A percentile compares a stretch with the other conserved stretches of the same genome.
Evolutionary conservation across 352 stramenopile genomes (phyloP).

Genomic region (Phytophthora fragariae): DNA sequence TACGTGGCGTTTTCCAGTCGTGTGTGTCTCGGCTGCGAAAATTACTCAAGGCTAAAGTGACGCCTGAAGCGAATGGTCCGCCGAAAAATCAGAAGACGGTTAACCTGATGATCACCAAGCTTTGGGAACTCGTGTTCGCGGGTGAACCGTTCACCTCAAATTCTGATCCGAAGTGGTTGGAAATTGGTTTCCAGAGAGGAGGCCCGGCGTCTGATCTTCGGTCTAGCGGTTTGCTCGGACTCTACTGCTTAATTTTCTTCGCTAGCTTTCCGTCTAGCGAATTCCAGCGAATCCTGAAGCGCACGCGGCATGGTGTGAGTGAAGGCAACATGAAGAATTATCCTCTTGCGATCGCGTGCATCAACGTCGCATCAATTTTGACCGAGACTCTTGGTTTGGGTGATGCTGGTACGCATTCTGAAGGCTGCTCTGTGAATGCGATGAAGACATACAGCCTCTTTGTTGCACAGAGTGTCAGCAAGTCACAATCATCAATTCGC

Average conservation of each 20-base stretch:
- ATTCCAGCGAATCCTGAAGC: constrained; percentile 75
- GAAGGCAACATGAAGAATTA: constrained; percentile 92
- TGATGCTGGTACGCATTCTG: constrained; percentile 79
- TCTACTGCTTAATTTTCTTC: constrained; percentile 90
- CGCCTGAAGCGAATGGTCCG: constrained; percentile 70
- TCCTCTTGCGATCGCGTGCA: constrained; percentile 86
- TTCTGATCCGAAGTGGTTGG: constrained; percentile 77
- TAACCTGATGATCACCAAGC: constrained; percentile 78
- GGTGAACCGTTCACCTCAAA: constrained; percentile 76
- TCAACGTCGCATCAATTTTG: constrained; percentile 82
- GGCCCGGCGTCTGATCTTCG: constrained; percentile 84
- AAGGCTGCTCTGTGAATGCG: constrained; percentile 67
- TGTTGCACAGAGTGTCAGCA: constrained; percentile 58
- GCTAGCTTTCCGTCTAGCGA: constrained; percentile 68
- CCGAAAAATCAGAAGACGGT: constrained; percentile 78
- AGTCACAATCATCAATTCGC: constrained; percentile 30
- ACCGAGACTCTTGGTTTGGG: constrained; percentile 82
- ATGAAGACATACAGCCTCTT: constrained; percentile 85
- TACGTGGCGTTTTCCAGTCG: constrained; percentile 66
- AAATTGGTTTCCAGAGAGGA: constrained; percentile 85
- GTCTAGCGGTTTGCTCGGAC: constrained; percentile 81
- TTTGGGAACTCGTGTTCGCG: constrained; percentile 76
- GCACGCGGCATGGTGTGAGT: constrained; percentile 83
- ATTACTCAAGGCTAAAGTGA: constrained; percentile 81
- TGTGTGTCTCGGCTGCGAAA: constrained; percentile 79